Evolutionary conservation across 2,329 filamentous ascomycete species (phyloP), one percentile per base, ranked within the genome.

Genomic region (Colletotrichum tropicale): DNA sequence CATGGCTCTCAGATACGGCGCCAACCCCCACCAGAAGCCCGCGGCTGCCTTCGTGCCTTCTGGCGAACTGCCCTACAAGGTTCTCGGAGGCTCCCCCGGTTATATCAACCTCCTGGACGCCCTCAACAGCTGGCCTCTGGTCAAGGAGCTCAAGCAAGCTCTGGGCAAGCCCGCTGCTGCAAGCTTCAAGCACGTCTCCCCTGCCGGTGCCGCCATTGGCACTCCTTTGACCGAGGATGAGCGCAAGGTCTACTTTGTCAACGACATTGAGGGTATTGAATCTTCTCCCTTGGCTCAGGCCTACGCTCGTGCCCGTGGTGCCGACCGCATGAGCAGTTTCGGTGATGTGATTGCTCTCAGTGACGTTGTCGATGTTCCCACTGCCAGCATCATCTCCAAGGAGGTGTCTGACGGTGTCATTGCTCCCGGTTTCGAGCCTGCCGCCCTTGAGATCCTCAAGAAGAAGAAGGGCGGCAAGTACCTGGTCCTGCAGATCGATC

Each of bases 401-500:
- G 97, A 99, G 88, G 97, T 99, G 24, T 98, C 96, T 2, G 97
- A 99, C 84, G 97, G 97, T 85, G 94, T 99, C 71, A 95, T 99
- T 81, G 97, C 97, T 43, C 95, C 97, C 43, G 94, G 92, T 30
- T 99, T 97, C 86, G 91, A 94, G 77, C 91, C 92, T 38, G 96
- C 95, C 78, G 97, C 97, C 21, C 91, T 98, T 21, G 95, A 94
- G 82, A 96, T 99, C 77, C 91, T 99, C 78, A 94, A 93, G 87
- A 98, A 98, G 92, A 99, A 99, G 91, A 99, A 99, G 91, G 96
- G 94, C 70, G 97, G 97, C 83, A 98, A 96, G 85, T 99, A 98
- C 89, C 93, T 98, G 62, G 94, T 98, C 62, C 93, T 98, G 56
- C 93, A 98, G 87, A 98, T 99, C 88, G 96, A 99, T 83, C 92